Percentiles rank a stretch among this genome's conserved stretches.
Evolutionary conservation across 2,329 filamentous ascomycete genomes (phyloP).

Genomic region (Monosporascus sp.): DNA sequence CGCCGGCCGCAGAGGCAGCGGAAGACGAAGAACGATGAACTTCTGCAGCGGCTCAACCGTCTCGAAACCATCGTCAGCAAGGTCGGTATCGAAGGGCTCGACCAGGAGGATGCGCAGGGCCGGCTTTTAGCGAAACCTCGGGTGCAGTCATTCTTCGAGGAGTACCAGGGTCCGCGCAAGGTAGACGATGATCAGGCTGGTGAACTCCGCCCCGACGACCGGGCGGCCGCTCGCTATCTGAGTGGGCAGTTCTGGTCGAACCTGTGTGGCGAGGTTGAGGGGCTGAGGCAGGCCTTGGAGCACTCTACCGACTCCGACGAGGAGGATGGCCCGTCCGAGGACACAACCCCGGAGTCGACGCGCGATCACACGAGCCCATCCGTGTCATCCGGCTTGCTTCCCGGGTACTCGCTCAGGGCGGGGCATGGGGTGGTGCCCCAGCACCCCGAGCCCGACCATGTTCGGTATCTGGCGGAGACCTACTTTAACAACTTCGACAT

Average conservation of each 20-base stretch:
- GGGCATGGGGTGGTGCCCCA: slow-evolving; percentile 2
- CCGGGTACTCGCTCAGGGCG: slow-evolving; percentile 20
- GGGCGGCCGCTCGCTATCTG: slow-evolving; percentile 31
- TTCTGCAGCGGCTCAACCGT: slow-evolving; percentile 38
- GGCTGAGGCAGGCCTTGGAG: slow-evolving; percentile 38
- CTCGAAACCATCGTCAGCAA: slow-evolving; percentile 42
- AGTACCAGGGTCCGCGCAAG: neutral
- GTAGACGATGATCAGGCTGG: neutral
- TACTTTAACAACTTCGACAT: slow-evolving; percentile 39
- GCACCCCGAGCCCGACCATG: slow-evolving; percentile 34
- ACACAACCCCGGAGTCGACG: slow-evolving; percentile 14
- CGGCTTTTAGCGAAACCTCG: neutral
- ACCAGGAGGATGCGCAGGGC: neutral
- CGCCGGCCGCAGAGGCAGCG: slow-evolving; percentile 38
- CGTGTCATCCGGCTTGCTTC: slow-evolving; percentile 12
- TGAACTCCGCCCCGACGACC: slow-evolving; percentile 3
- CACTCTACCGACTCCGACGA: slow-evolving; percentile 36
- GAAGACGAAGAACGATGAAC: slow-evolving; percentile 36
- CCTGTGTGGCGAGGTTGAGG: slow-evolving; percentile 39
- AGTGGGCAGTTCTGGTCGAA: slow-evolving; percentile 40
- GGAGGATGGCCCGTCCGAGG: slow-evolving; percentile 23
- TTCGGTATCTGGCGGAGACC: slow-evolving; percentile 29
- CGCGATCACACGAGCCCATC: slow-evolving; percentile 4
- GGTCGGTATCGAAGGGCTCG: slow-evolving; percentile 29
- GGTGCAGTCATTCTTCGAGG: neutral